Evolutionary conservation across 2,329 filamentous ascomycete species (phyloP).

Genomic region (Aureobasidium leucospermi): DNA sequence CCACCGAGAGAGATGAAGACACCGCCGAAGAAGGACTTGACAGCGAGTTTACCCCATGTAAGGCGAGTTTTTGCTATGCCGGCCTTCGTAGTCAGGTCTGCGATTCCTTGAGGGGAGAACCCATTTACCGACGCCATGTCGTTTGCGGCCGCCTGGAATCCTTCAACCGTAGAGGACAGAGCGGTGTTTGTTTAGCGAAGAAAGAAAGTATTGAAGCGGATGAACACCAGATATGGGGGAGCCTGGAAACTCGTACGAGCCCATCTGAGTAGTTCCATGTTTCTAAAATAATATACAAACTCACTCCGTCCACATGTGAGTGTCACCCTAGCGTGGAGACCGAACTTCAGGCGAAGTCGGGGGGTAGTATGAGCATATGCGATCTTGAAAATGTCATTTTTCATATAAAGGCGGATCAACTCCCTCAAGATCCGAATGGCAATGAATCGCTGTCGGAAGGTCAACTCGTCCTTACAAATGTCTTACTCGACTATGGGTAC

Average conservation of each 20-base stretch:
- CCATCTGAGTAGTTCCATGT: no score
- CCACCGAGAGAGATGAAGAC: slow-evolving; percentile 30
- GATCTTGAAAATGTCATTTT: neutral
- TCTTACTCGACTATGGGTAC: no score
- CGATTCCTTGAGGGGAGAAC: slow-evolving; percentile 16
- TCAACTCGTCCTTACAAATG: no score
- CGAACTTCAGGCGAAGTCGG: neutral
- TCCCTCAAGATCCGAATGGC: neutral
- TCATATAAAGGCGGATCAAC: neutral
- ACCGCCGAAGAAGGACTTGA: slow-evolving; percentile 27
- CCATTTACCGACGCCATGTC: neutral
- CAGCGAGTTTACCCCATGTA: slow-evolving; percentile 25
- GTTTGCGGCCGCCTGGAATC: neutral
- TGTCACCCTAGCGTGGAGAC: neutral
- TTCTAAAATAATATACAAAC: no score
- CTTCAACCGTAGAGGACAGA: neutral
- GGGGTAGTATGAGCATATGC: neutral
- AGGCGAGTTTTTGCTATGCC: slow-evolving; percentile 21
- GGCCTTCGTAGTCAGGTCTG: slow-evolving; percentile 15
- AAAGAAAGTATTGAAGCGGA: neutral
- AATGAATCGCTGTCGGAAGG: no score
- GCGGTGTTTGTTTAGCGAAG: no score
- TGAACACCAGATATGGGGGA: no score
- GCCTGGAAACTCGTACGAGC: no score
- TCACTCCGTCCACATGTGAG: no score